These are phyloP conservation scores for Paracamarosporium sp. DNA, from an alignment of 2,329 filamentous ascomycete genomes.

Conservation along the genomic window DNA sequence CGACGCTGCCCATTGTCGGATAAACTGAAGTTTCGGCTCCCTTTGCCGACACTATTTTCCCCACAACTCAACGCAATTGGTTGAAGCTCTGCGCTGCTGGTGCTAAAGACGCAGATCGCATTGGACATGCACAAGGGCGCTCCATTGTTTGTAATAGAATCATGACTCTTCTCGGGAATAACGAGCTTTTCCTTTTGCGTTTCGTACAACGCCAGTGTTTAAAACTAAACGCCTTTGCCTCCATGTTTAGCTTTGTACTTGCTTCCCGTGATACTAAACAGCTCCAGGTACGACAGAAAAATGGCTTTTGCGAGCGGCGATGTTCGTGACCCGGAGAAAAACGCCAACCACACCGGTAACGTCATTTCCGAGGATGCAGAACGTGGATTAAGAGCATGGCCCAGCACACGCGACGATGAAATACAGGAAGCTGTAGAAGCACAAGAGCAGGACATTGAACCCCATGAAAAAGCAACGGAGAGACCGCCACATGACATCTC, in stretches of 20 bases:
- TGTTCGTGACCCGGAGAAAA: neutral
- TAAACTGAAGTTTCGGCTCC: constrained; percentile 1
- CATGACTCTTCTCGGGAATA: constrained; percentile 7
- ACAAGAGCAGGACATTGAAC: constrained; percentile 8
- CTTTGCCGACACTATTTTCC: neutral
- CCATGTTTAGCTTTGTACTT: neutral
- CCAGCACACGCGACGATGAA: constrained; percentile 22
- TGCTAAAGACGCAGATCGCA: constrained; percentile 7
- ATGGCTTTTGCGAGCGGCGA: neutral
- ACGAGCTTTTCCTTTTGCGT: neutral
- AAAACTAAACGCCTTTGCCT: neutral
- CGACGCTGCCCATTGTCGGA: constrained; percentile 2
- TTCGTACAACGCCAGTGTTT: neutral
- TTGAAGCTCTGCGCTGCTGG: neutral
- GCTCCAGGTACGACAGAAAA: neutral
- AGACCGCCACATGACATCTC: constrained; percentile 12
- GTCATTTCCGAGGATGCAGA: constrained; percentile 4
- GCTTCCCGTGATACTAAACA: neutral
- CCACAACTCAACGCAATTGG: constrained; percentile 1
- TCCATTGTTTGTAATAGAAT: neutral
- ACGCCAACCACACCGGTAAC: neutral
- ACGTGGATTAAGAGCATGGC: constrained; percentile 17
- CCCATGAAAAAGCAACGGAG: neutral
- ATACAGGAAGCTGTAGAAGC: constrained; percentile 18
- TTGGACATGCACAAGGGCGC: neutral